Evolutionary conservation across 371 early-diverging fungal species (phyloP), one percentile per base, ranked within the genome.

Genomic region (Chytridium lagenaria): DNA sequence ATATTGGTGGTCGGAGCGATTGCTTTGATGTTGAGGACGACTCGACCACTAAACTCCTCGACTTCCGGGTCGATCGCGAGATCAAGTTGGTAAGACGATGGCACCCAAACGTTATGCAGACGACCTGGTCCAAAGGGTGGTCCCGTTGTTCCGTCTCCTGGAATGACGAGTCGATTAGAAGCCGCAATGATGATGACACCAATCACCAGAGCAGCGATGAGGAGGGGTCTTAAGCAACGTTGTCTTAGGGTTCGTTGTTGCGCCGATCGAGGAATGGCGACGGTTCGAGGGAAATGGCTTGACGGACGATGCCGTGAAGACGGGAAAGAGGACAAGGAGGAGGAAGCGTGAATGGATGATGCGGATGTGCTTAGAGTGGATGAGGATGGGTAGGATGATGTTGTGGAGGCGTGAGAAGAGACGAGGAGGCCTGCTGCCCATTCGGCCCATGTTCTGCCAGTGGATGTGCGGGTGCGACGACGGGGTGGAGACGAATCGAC

Each of bases 361-460:
- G n/a, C n/a, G n/a, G n/a, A n/a, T n/a, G n/a, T 49, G n/a, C 12
- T 49, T 49, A n/a, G 15, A 12, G 50, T n/a, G 57, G 28, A n/a
- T 57, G 57, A 22, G 57, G 57, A 7, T 28, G 57, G 57, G 57
- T 7, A 7, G 7, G 57, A 28, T 10, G n/a, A 28, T n/a, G 57
- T 26, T 22, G n/a, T n/a, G 44, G 44, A 44, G 2, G 63, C 30
- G 63, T 30, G 34, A 12, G 63, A 37, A 33, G 68, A 52, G 28
- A 55, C 52, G 19, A 68, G 52, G n/a, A 51, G 30, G 19, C 37
- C 33, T 12, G 68, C 57, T 2, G 51, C 16, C 68, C 57, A 68
- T 5, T 36, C 68, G 2, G 40, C 5, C 66, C 66, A 66, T 30
- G 66, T n/a, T 26, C 57, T 7, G 63, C 33, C 44, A 5, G 37